Evolutionary conservation across 441 rosid species (phyloP).

Genomic region (Pelargonium fulgidum): DNA sequence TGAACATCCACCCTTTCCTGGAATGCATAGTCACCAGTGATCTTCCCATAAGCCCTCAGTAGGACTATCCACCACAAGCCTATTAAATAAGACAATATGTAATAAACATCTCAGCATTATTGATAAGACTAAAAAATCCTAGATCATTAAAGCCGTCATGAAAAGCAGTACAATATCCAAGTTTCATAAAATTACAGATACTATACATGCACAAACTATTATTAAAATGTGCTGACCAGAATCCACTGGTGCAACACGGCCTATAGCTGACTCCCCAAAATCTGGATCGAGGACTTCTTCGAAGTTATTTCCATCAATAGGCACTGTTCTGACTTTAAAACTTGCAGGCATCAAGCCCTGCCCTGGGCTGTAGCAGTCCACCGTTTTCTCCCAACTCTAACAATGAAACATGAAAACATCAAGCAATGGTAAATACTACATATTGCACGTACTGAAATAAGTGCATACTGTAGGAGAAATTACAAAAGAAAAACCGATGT

Average conservation of each 20-base stretch:
- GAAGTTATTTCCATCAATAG: conserved; percentile 55
- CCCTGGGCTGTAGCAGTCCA: conserved; percentile 95
- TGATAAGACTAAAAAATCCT: too few relatives aligned
- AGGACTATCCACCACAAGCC: conserved; percentile 97
- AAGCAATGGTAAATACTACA: neutral
- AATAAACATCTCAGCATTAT: too few relatives aligned
- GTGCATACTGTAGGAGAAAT: too few relatives aligned
- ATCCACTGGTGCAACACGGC: conserved; percentile 75
- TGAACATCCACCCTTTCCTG: conserved; percentile 94
- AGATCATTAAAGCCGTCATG: too few relatives aligned
- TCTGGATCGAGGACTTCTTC: conserved; percentile 89
- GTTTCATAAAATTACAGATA: too few relatives aligned
- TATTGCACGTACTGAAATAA: conserved; percentile 7
- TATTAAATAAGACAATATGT: conserved; percentile 19
- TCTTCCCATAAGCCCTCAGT: conserved; percentile 78
- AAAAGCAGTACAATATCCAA: too few relatives aligned
- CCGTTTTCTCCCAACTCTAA: conserved; percentile 97
- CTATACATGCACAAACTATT: neutral
- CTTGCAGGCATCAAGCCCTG: conserved; percentile 98
- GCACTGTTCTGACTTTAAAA: conserved; percentile 80
- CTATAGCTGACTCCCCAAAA: conserved; percentile 92
- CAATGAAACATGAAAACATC: conserved; percentile 21
- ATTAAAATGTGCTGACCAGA: conserved; percentile 44
- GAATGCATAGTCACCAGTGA: conserved; percentile 69
- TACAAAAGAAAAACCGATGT: too few relatives aligned